Evolutionary conservation across 2,329 filamentous ascomycete species (phyloP).

Genomic region (Claviceps capensis): DNA sequence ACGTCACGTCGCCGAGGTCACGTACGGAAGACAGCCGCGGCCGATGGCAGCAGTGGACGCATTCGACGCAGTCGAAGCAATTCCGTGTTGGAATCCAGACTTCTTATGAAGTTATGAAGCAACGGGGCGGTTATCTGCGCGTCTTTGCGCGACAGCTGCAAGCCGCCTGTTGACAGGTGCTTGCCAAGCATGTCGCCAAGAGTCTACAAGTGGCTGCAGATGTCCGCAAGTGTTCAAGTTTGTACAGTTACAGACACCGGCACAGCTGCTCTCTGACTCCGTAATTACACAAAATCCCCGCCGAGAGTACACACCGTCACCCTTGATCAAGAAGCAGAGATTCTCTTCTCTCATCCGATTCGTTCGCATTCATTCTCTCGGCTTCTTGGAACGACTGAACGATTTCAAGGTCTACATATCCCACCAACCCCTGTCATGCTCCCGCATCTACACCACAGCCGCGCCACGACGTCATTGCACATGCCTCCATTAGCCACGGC

Average conservation of each 20-base stretch:
- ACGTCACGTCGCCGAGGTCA: neutral
- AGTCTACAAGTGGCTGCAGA: too few relatives aligned
- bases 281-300: too few relatives aligned
- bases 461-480: conserved; percentile 1
- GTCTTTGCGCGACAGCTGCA: neutral
- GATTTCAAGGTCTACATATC: neutral
- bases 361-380: neutral
- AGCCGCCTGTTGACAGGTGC: neutral
- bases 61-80: too few relatives aligned
- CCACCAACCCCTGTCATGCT: neutral
- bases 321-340: too few relatives aligned
- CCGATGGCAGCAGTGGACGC: too few relatives aligned
- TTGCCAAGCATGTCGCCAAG: too few relatives aligned
- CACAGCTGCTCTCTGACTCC: too few relatives aligned
- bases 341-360: neutral
- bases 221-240: too few relatives aligned
- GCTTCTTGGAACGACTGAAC: neutral
- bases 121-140: neutral
- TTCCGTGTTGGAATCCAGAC: too few relatives aligned
- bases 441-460: neutral
- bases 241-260: too few relatives aligned
- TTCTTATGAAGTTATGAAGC: neutral
- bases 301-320: too few relatives aligned
- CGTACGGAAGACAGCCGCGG: neutral
- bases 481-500: neutral